Evolutionary conservation across 2,329 filamentous ascomycete genomes (phyloP), one percentile per base, ranked within the genome.

Genomic region (Hypoxylon sp.): DNA sequence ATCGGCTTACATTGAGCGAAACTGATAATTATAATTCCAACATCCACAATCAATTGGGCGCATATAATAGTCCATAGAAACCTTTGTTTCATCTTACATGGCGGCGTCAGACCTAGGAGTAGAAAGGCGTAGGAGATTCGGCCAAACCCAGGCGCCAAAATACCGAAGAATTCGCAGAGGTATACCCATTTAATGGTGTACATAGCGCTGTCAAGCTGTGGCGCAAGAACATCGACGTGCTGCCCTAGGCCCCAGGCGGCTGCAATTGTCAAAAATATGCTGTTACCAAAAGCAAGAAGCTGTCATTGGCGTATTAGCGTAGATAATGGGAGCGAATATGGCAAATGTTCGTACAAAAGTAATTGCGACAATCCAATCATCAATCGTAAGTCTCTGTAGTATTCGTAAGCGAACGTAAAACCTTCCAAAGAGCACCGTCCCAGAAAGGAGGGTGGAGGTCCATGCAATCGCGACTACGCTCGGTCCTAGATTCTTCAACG

Each of bases 141-240:
- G 22, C 66, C 66, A 14, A 70, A 71, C 1, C 66, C 66, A 1
- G 60, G 48, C 2, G 59, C 64, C 47, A 71, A 55, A 31, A 71
- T 73, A 6, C 66, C 59, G 13, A 71, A 71, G 22, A 69, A 50
- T 29, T 73, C 71, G 37, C 63, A 69, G 0, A 73, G 39, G 26
- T 67, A 69, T 9, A 71, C 66, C 63, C 66, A 73, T 60, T 73
- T 73, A 42, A 71, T 62, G 3, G 69, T 37, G 42, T 69, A 59
- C 10, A 67, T 47, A 1, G 58, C 33, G 22, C 42, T 26, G 2
- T 26, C 14, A 0, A 60, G 64, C 6, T 26, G 47, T 2, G 39
- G 69, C 11, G 10, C 22, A 9, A 22, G 29, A 2, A 10, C 44
- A 22, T 29, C 26, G 3, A 60, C 46, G 13, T 72, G 70, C 14